Percentiles rank a stretch among this genome's conserved stretches.
These are phyloP conservation scores for Starmerella sp. DNA, from an alignment of 805 yeast genomes.

Conservation along the genomic window DNA sequence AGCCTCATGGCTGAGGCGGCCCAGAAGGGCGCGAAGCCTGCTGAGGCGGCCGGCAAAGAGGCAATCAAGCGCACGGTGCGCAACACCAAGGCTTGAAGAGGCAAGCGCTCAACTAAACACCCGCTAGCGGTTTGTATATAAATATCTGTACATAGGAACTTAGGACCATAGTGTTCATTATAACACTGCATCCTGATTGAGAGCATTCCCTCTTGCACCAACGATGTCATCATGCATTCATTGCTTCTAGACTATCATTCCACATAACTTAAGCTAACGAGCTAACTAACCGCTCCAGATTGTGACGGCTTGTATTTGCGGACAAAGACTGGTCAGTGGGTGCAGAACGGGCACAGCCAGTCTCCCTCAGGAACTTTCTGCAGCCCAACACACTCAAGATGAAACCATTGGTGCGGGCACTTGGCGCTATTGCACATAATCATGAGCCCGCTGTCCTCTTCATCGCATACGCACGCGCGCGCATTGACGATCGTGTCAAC, in stretches of 20 bases:
- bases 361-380: neutral
- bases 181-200: no score
- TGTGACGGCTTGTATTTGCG: no score
- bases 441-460: conserved; percentile 8
- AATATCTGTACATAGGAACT: neutral
- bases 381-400: conserved; percentile 8
- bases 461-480: conserved; percentile 1
- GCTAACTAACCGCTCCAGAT: no score
- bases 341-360: conserved; percentile 13
- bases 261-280: no score
- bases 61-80: neutral
- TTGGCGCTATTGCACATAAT: conserved; percentile 5
- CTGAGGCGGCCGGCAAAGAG: neutral
- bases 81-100: neutral
- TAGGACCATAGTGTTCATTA: no score
- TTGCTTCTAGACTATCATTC: no score
- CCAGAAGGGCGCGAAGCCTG: conserved; percentile 1
- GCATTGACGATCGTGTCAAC: neutral
- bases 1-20: conserved; percentile 19
- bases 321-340: neutral
- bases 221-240: no score
- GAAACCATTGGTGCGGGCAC: conserved; percentile 13
- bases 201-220: no score
- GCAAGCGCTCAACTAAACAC: no score
- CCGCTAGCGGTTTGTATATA: neutral